Evolutionary conservation across 352 stramenopile genomes (phyloP).

Genomic region (Phytophthora pistaciae): DNA sequence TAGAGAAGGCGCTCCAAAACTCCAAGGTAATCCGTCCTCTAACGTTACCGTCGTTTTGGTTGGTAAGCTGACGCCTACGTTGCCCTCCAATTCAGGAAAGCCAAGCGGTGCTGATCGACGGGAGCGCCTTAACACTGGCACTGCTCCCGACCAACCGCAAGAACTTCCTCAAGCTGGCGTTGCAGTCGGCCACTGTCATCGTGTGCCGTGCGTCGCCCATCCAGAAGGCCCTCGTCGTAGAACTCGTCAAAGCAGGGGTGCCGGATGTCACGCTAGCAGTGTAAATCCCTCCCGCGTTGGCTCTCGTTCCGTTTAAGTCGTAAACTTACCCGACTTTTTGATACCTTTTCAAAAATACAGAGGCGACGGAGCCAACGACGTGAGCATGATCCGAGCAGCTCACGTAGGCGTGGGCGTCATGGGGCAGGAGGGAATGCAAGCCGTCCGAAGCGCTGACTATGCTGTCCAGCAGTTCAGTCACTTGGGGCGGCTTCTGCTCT

Average conservation of each 20-base stretch:
- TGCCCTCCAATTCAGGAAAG: constrained; percentile 45
- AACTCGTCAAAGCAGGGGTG: constrained; percentile 92
- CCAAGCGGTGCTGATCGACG: constrained; percentile 77
- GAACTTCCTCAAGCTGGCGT: constrained; percentile 74
- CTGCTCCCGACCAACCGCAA: constrained; percentile 62
- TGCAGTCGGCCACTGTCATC: constrained; percentile 86
- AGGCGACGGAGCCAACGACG: constrained; percentile 99
- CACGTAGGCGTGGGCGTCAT: constrained; percentile 98
- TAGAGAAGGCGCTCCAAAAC: constrained; percentile 62
- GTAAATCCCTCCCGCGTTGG: constrained; percentile 36
- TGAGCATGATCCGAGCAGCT: constrained; percentile 99
- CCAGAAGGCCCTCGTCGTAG: constrained; percentile 93
- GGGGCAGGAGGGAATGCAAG: constrained; percentile 96
- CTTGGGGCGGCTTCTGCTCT: constrained; percentile 73
- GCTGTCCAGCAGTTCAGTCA: constrained; percentile 88
- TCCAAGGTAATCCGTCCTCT: constrained; percentile 36
- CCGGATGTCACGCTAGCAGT: constrained; percentile 94
- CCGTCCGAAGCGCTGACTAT: constrained; percentile 83
- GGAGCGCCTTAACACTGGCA: constrained; percentile 65
- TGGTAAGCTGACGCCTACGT: background rate
- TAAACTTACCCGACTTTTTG: constrained; percentile 27
- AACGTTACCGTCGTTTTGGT: background rate
- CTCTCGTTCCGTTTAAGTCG: too few species aligned
- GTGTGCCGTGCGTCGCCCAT: constrained; percentile 90
- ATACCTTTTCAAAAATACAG: constrained; percentile 45